Base-by-base conservation (phyloP, 352 stramenopile species). In the Plasmopara viticola region DNA sequence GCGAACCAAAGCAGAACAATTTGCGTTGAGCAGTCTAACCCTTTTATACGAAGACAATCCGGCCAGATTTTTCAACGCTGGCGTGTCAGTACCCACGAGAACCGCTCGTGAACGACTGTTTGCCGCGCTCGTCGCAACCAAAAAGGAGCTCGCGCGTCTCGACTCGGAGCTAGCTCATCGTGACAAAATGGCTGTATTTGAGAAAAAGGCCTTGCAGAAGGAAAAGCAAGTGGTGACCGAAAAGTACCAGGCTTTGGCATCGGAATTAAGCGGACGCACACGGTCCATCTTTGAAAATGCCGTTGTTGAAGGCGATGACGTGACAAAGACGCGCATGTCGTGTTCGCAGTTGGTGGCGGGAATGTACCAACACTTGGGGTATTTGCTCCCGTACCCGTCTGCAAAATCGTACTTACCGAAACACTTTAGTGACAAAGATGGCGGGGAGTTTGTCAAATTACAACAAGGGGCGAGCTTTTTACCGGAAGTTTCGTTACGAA, bases 331-430 rank as follows among this genome's bases (percentile, higher is more conserved):
- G 48, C 88, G 89, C 46, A 79, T 85, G 64, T 93, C 92, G 53
- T 94, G 84, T 64, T 91, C 82, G 34, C 80, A 94, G 53, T 64
- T 94, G 29, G 77, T 87, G 8, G 82, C 84, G 0, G 66, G 69
- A 1, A 53, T 94, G 40, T 94, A 93, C 54, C 84, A 94, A 56
- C 75, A 91, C 31, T 53, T 94, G 2, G 80, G 78, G 2, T 45
- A 93, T 9, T 48, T 94, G 37, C 52, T 93, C 44, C 82, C 76
- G 30, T 94, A 94, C 46, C 84, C 84, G 38, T 87, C 82, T 15
- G 71, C 82, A 0, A 92, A 88, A 44, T 94, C 80, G 51, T 94
- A 94, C 52, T 53, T 91, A 39, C 84, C 82, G n/a, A 90, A 94
- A 62, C 81, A 94, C 45, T 94, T 94, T 56, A 85, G 75, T 25